Evolutionary conservation across 2,329 filamentous ascomycete species (phyloP), one percentile per base, ranked within the genome.

Genomic region (Nemania sp.): DNA sequence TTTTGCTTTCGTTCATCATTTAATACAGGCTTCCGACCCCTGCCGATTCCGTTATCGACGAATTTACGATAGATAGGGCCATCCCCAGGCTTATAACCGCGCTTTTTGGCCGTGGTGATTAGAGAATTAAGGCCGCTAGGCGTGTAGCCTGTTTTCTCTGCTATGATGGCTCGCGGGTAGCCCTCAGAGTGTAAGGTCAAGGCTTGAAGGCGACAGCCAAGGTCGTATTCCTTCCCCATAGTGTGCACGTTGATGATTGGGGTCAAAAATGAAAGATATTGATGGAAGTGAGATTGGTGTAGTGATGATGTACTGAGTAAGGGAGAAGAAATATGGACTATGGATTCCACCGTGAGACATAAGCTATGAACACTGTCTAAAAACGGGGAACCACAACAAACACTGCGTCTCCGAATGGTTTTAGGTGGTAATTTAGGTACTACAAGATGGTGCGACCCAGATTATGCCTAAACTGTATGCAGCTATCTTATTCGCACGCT

Each of bases 111-210:
- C 23, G 23, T 44, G 3, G 6, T 17, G 12, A 51, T 5, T 11
- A 51, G 17, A 14, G 5, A 0, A 31, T 23, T 17, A 9, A 51
- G 19, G 15, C 48, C 40, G 5, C 33, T 8, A 7, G 40, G 1
- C 2, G 48, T 30, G 12, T 51, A 51, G 22, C 48, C 48, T 9
- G 48, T 51, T 19, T 51, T 44, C 28, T 51, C 15, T 9, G 14
- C 3, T 20, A 51, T 51, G 4, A 5, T 9, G 6, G 12, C 11
- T 17, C 48, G 22, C 9, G 48, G 26, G n/a, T 39, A 44, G 31
- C 48, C 48, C 31, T 44, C 40, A 3, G 48, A 51, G 9, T 51
- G 48, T 9, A 51, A 40, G 8, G 24, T 44, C 2, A 51, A 20
- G 6, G 48, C 48, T 15, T 44, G 48, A n/a, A 44, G 17, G 11